phyloP scores from a whole-genome alignment of 2,329 filamentous ascomycete species.

The Pseudogymnoascus sp. region DNA sequence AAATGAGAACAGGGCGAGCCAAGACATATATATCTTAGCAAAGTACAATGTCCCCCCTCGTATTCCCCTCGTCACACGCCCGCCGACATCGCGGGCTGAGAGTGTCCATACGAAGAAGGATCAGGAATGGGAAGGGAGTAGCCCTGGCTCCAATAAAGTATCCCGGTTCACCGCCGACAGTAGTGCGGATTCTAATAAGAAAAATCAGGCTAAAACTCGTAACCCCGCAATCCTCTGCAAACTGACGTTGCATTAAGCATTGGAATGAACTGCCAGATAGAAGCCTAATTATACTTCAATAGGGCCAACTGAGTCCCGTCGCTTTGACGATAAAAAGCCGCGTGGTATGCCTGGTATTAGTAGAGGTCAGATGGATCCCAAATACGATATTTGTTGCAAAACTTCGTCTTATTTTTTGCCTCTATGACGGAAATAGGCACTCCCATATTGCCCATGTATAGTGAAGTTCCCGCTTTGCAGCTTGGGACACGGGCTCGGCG shows the following conservation, averaged over 20 bases:
- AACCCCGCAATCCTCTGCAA: background rate
- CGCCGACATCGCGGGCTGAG: background rate
- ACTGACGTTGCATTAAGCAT: background rate
- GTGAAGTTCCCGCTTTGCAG: background rate
- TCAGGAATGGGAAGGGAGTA: background rate
- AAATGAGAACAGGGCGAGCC: background rate
- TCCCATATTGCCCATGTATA: background rate
- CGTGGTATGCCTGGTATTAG: background rate
- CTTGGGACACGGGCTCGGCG: background rate
- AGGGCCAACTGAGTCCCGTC: background rate
- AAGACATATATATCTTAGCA: background rate
- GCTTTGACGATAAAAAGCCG: background rate
- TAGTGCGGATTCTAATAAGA: background rate
- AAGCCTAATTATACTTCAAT: background rate
- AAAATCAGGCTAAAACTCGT: slow-evolving; percentile 5
- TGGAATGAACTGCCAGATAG: background rate
- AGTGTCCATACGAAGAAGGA: background rate
- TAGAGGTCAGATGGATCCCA: background rate
- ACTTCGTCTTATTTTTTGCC: background rate
- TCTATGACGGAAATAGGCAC: background rate
- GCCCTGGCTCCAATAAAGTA: background rate
- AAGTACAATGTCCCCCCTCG: background rate
- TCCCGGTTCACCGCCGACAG: background rate
- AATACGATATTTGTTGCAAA: background rate
- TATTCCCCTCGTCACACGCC: background rate